phyloP scores from a whole-genome alignment of 768 basidiomycete species.

The Phylloporus sp. region DNA sequence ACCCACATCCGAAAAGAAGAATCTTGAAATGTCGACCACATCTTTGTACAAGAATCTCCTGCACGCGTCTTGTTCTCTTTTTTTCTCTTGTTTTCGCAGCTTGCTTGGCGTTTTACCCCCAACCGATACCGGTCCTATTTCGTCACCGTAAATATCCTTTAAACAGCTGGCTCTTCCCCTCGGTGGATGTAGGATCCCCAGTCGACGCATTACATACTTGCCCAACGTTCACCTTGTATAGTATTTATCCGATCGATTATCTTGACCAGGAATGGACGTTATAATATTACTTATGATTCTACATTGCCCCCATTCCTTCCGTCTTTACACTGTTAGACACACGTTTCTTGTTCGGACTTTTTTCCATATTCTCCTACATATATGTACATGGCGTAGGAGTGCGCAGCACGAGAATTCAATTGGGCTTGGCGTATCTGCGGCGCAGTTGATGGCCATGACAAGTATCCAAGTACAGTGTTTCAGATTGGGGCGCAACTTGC shows the following conservation, averaged over 20 bases:
- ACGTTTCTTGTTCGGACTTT: not conserved
- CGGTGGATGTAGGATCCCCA: constrained; percentile 4
- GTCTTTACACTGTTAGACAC: not conserved
- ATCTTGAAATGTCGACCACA: not conserved
- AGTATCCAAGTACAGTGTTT: no score
- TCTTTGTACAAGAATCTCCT: not conserved
- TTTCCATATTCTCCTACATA: not conserved
- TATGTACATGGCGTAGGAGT: no score
- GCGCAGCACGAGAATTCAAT: no score
- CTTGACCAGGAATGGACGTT: constrained; percentile 7
- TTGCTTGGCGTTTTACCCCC: not conserved
- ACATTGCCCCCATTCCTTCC: not conserved
- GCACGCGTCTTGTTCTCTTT: not conserved
- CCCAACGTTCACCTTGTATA: not conserved
- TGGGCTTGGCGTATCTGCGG: no score
- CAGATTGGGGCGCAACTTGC: no score
- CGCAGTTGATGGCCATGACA: no score
- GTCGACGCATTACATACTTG: not conserved
- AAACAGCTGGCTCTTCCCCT: not conserved
- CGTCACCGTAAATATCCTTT: not conserved
- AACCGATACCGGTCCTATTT: constrained; percentile 1
- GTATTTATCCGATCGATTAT: constrained; percentile 1
- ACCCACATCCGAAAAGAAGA: constrained; percentile 46
- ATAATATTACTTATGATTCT: not conserved
- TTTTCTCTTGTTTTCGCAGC: not conserved